These are phyloP conservation scores for Papiliotrema fonsecae DNA, from an alignment of 1,284 basidiomycete genomes.

Conservation along the genomic window DNA sequence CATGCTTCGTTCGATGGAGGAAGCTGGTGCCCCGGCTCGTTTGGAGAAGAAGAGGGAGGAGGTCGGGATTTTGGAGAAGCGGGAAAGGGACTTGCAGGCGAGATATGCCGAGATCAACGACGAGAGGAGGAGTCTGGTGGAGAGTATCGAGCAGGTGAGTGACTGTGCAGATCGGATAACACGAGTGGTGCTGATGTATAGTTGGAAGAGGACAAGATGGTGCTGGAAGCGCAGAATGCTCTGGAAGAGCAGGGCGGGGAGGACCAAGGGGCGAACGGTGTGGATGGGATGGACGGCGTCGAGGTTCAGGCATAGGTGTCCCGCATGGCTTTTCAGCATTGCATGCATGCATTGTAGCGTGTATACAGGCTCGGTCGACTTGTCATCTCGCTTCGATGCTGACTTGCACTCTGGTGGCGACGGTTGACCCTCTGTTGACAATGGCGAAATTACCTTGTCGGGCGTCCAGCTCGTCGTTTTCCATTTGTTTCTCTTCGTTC, in stretches of 20 bases:
- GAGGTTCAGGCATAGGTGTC: neutral
- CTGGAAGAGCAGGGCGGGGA: conserved; percentile 39
- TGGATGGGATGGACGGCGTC: neutral
- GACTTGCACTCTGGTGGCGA: too few species aligned
- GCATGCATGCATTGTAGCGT: too few species aligned
- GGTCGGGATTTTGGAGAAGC: conserved; percentile 68
- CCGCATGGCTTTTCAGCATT: too few species aligned
- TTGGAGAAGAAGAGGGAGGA: conserved; percentile 73
- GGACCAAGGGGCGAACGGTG: conserved; percentile 12
- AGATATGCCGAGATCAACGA: conserved; percentile 74
- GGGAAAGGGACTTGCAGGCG: conserved; percentile 71
- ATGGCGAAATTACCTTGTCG: too few species aligned
- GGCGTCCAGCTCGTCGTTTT: too few species aligned
- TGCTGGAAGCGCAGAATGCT: conserved; percentile 42
- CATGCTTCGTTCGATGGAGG: conserved; percentile 65
- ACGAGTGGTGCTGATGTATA: conserved; percentile 4
- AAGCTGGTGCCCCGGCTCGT: conserved; percentile 66
- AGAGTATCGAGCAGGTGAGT: conserved; percentile 54
- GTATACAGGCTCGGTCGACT: too few species aligned
- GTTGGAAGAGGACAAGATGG: conserved; percentile 47
- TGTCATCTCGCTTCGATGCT: too few species aligned
- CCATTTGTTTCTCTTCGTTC: too few species aligned
- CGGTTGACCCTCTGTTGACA: too few species aligned
- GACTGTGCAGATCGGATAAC: neutral
- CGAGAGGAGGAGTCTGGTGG: conserved; percentile 63